Percentiles rank a stretch among this genome's conserved stretches.
Evolutionary conservation across 176 grass and related monocot species (phyloP).

Genomic region (Carex littledalei): DNA sequence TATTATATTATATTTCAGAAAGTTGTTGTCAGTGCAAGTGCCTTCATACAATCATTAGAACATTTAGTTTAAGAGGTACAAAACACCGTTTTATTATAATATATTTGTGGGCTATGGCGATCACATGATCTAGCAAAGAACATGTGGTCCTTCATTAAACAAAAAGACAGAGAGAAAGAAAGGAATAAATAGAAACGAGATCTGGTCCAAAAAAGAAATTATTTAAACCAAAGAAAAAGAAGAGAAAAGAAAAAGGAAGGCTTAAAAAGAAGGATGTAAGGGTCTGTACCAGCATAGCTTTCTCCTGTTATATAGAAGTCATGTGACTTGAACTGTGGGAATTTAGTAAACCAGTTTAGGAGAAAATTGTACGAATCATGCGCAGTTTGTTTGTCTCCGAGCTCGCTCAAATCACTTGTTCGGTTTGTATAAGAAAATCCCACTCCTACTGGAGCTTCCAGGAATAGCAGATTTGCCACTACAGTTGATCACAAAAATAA

Average conservation of each 20-base stretch:
- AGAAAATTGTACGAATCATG: slow-evolving; percentile 68
- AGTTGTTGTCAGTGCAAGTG: neutral
- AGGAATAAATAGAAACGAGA: neutral
- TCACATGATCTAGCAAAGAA: neutral
- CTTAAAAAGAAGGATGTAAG: neutral
- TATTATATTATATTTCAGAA: slow-evolving; percentile 14
- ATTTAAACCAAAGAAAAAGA: neutral
- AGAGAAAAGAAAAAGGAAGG: neutral
- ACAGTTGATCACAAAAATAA: neutral
- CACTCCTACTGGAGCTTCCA: slow-evolving; percentile 80
- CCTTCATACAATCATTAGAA: neutral
- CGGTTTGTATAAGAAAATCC: slow-evolving; percentile 90
- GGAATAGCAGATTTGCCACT: slow-evolving; percentile 90
- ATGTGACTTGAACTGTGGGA: slow-evolving; percentile 68
- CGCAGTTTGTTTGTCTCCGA: slow-evolving; percentile 73
- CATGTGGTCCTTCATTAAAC: neutral
- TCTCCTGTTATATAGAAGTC: slow-evolving; percentile 86
- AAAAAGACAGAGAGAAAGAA: neutral
- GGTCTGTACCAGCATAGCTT: slow-evolving; percentile 72
- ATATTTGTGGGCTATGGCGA: neutral
- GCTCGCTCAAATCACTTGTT: slow-evolving; percentile 51
- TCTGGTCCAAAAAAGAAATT: neutral
- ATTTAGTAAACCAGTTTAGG: slow-evolving; percentile 63
- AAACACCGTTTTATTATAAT: neutral
- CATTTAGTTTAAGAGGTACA: neutral